Evolutionary conservation across 352 stramenopile genomes (phyloP), one percentile per base, ranked within the genome.

Genomic region (Phytophthora pini): DNA sequence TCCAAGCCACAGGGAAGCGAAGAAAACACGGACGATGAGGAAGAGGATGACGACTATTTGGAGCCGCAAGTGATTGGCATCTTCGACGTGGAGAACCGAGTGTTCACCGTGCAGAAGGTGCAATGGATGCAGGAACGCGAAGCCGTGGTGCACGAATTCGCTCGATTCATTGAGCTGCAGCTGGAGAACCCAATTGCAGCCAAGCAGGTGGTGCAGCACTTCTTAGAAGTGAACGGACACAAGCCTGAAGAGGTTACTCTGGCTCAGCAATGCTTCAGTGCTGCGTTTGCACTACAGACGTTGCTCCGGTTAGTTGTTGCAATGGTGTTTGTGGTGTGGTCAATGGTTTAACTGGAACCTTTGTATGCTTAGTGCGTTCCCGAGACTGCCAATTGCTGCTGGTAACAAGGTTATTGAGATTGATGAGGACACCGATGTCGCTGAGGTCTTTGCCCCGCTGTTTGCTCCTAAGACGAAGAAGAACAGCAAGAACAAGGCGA

Each of bases 261-360:
- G 13, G 86, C 82, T 7, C 74, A 94, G 67, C 82, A 93, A 73
- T 90, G 82, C 57, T 89, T 92, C 50, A 91, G 85, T 62, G 79
- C 82, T 44, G 86, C 84, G 15, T 94, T 94, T 52, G 81, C 86
- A 0, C 66, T 94, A 20, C 86, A 94, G 57, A 91, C 84, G 15
- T 47, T 93, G n/a, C 51, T 94, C 17, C 72, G 79, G 75, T 87
- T 52, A 47, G 68, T 61, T 44, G 3, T 34, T 58, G 40, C 3
- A 46, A 43, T 20, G 11, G 24, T n/a, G 56, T 27, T 48, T 56
- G 29, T 26, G 4, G 20, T 49, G 5, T 8, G 26, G 29, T 9
- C 38, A 54, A 11, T 49, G 6, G 9, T 26, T 57, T 66, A 48
- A 40, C 45, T 43, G 38, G 0, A 11, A 43, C 38, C 3, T 43